Evolutionary conservation across 1,284 basidiomycete genomes (phyloP).

Genomic region (Cryptococcus neoformans): DNA sequence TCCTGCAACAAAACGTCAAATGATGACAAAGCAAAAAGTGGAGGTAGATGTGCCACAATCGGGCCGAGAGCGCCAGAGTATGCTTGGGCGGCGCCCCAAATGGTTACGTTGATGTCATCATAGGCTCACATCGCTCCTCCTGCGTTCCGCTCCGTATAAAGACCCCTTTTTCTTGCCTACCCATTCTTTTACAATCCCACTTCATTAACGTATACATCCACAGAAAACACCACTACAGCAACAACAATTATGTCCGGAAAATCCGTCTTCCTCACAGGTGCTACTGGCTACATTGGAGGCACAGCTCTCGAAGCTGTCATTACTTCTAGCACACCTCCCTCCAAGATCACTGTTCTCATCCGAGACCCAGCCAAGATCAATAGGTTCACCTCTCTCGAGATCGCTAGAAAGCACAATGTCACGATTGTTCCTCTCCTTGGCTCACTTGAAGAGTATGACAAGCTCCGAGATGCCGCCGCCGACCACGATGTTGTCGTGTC

Average conservation of each 20-base stretch:
- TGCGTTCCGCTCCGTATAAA: too few species aligned
- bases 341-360: constrained; percentile 35
- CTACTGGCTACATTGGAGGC: constrained; percentile 47
- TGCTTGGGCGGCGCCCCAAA: too few species aligned
- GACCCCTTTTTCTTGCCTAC: too few species aligned
- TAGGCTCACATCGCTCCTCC: too few species aligned
- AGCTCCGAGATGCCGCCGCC: constrained; percentile 30
- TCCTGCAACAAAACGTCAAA: too few species aligned
- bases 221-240: too few species aligned
- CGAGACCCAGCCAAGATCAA: constrained; percentile 35
- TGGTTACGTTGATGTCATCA: too few species aligned
- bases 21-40: too few species aligned
- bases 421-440: constrained; percentile 31
- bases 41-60: too few species aligned
- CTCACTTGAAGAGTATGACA: constrained; percentile 28
- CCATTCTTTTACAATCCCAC: too few species aligned
- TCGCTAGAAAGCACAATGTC: constrained; percentile 14
- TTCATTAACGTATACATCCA: too few species aligned
- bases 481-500: constrained; percentile 44
- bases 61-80: too few species aligned
- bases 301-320: constrained; percentile 35
- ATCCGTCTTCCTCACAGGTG: constrained; percentile 4
- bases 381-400: constrained; percentile 18
- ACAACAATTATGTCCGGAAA: not conserved
- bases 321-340: constrained; percentile 23